These are phyloP conservation scores for Cercospora citrullina DNA, from an alignment of 2,329 filamentous ascomycete genomes.

Conservation along the genomic window DNA sequence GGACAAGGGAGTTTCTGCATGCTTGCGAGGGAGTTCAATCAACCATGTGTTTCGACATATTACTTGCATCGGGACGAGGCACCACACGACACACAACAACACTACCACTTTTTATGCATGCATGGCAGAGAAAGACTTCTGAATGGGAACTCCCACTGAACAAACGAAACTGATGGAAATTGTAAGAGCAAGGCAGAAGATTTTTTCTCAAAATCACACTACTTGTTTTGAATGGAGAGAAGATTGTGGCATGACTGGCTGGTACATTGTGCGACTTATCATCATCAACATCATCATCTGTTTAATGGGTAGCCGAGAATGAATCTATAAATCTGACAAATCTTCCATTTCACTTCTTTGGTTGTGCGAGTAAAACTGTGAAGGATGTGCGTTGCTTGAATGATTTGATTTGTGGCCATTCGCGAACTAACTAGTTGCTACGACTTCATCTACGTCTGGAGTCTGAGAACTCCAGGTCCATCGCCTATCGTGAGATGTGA, in stretches of 20 bases:
- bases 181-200: neutral
- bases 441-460: no score
- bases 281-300: conserved; percentile 4
- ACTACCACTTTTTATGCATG: neutral
- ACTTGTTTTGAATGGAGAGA: neutral
- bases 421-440: no score
- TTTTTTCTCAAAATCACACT: neutral
- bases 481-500: no score
- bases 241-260: conserved; percentile 10
- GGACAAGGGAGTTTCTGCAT: neutral
- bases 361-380: neutral
- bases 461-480: no score
- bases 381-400: neutral
- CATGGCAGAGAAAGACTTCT: conserved; percentile 1
- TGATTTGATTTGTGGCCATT: no score
- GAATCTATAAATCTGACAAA: neutral
- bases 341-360: neutral
- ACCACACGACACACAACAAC: neutral
- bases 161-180: neutral
- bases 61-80: neutral
- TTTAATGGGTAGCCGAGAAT: conserved; percentile 20
- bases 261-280: conserved; percentile 11
- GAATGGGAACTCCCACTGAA: neutral
- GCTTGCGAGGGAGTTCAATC: neutral
- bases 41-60: neutral